Evolutionary conservation across 352 stramenopile species (phyloP).

Genomic region (Phytophthora kernoviae): DNA sequence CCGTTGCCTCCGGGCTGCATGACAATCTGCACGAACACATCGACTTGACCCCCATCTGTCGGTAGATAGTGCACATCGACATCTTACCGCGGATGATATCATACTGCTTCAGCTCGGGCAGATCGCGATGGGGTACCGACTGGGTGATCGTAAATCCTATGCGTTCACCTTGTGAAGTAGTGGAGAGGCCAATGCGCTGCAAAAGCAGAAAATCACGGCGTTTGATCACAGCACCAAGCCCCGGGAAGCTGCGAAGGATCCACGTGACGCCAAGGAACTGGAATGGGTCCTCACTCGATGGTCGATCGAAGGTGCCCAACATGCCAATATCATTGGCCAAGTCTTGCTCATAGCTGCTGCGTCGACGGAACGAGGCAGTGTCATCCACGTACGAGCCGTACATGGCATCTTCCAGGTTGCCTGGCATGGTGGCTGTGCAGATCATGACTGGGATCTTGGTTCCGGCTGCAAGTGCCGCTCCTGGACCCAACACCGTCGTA

Average conservation of each 20-base stretch:
- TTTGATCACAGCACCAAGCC: constrained; percentile 35
- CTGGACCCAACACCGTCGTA: constrained; percentile 40
- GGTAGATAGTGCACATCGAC: constrained; percentile 50
- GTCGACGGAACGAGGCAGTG: constrained; percentile 40
- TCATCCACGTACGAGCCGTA: constrained; percentile 56
- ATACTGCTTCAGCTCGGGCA: constrained; percentile 43
- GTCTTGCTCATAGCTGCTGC: constrained; percentile 39
- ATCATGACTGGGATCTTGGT: constrained; percentile 46
- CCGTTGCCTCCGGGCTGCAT: constrained; percentile 44
- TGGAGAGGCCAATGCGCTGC: constrained; percentile 32
- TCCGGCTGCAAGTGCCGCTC: constrained; percentile 42
- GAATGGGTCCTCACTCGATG: constrained; percentile 48
- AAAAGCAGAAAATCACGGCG: constrained; percentile 47
- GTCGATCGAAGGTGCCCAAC: constrained; percentile 38
- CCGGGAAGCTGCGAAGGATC: constrained; percentile 47
- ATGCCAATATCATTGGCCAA: constrained; percentile 48
- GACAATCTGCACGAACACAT: constrained; percentile 51
- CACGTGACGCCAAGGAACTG: constrained; percentile 52
- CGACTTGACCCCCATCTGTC: constrained; percentile 46
- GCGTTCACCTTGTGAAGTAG: constrained; percentile 47
- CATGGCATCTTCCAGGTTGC: constrained; percentile 60
- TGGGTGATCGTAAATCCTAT: constrained; percentile 47
- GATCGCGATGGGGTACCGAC: constrained; percentile 50
- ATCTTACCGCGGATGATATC: constrained; percentile 47
- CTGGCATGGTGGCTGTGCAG: constrained; percentile 39